Evolutionary conservation across 2,329 filamentous ascomycete genomes (phyloP).

Genomic region (Madurella mycetomatis): DNA sequence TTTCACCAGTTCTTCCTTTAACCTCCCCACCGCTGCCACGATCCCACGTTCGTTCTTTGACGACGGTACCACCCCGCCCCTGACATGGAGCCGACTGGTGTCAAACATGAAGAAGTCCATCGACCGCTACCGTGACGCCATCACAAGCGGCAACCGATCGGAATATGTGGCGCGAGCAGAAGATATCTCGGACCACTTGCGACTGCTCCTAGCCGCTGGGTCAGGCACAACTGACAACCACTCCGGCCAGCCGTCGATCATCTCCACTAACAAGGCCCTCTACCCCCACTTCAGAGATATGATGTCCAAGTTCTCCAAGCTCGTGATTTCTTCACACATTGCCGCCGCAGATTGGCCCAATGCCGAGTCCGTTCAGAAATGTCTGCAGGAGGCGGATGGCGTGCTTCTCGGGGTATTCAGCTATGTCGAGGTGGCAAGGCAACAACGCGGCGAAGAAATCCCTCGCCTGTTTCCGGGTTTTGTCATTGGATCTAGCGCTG

Average conservation of each 20-base stretch:
- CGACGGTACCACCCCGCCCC: conserved; percentile 70
- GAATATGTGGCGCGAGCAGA: conserved; percentile 95
- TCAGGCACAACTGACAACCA: conserved; percentile 98
- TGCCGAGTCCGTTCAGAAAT: conserved; percentile 90
- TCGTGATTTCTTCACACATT: conserved; percentile 96
- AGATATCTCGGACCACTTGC: conserved; percentile 94
- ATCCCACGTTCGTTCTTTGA: conserved; percentile 86
- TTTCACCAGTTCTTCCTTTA: conserved; percentile 56
- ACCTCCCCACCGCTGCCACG: conserved; percentile 52
- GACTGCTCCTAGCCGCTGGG: conserved; percentile 87
- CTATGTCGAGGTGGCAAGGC: conserved; percentile 91
- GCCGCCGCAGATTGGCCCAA: conserved; percentile 94
- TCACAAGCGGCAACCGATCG: conserved; percentile 74
- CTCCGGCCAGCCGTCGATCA: conserved; percentile 97
- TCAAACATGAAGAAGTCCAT: conserved; percentile 91
- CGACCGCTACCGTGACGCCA: conserved; percentile 84
- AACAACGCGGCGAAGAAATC: conserved; percentile 89
- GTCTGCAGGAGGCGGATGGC: conserved; percentile 93
- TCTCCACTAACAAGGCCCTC: conserved; percentile 93
- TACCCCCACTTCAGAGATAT: conserved; percentile 98
- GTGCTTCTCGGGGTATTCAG: conserved; percentile 91
- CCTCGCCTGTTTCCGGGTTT: conserved; percentile 92
- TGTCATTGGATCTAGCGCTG: conserved; percentile 75
- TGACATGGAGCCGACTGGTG: conserved; percentile 86
- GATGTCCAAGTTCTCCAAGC: conserved; percentile 99